phyloP scores from a whole-genome alignment of 139 green algal genomes.

The Micractinium conductrix region DNA sequence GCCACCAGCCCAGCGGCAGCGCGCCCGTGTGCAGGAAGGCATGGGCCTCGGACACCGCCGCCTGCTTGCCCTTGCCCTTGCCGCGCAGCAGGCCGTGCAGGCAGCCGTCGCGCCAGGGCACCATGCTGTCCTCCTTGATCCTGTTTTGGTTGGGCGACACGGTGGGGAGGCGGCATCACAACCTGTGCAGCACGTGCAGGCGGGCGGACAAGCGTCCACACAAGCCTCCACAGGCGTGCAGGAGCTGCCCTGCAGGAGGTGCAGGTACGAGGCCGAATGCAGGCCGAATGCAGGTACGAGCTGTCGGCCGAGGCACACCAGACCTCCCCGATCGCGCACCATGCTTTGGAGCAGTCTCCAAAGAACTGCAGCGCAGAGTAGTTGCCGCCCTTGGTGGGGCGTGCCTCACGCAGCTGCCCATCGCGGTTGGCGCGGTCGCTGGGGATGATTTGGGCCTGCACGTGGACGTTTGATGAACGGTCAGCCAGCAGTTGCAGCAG shows the following conservation, averaged over 20 bases:
- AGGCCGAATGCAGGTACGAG: too few species aligned
- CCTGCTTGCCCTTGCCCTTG: constrained; percentile 32
- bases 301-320: too few species aligned
- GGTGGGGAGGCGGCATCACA: background rate
- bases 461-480: too few species aligned
- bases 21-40: constrained; percentile 12
- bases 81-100: constrained; percentile 56
- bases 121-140: constrained; percentile 54
- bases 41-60: background rate
- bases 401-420: constrained; percentile 5
- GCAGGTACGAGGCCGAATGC: too few species aligned
- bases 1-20: constrained; percentile 23
- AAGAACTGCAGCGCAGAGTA: constrained; percentile 77
- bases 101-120: constrained; percentile 52
- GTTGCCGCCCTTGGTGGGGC: background rate
- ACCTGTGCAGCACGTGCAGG: background rate
- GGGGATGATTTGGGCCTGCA: constrained; percentile 53
- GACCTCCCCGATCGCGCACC: constrained; percentile 10
- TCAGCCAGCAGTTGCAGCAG: too few species aligned
- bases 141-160: background rate
- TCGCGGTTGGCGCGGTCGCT: background rate
- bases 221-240: too few species aligned
- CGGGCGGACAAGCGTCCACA: too few species aligned
- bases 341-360: constrained; percentile 77
- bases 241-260: too few species aligned